Evolutionary conservation across 2,329 filamentous ascomycete species (phyloP).

Genomic region (Didymella arachidicola): DNA sequence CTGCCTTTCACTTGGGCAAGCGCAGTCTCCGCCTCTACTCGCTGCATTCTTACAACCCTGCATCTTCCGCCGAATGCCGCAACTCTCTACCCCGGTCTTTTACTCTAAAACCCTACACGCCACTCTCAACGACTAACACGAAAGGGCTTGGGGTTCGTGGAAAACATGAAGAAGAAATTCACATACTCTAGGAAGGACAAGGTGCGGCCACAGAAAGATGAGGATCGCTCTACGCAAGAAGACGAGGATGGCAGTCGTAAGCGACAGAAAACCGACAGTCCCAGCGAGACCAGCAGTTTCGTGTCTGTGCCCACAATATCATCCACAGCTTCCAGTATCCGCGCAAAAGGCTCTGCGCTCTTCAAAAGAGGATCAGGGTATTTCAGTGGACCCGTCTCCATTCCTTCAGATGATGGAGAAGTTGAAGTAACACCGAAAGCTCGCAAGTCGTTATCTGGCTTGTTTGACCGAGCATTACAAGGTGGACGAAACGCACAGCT

Average conservation of each 20-base stretch:
- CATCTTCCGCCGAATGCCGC: slow-evolving; percentile 24
- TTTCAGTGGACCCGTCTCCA: slow-evolving; percentile 30
- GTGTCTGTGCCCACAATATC: slow-evolving; percentile 15
- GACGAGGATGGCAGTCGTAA: slow-evolving; percentile 25
- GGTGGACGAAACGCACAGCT: slow-evolving; percentile 15
- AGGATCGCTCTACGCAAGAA: slow-evolving; percentile 16
- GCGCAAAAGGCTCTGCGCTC: slow-evolving; percentile 8
- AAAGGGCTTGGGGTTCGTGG: slow-evolving; percentile 18
- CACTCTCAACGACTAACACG: slow-evolving; percentile 17
- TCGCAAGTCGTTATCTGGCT: slow-evolving; percentile 12
- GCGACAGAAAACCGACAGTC: slow-evolving; percentile 25
- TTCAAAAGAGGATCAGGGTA: slow-evolving; percentile 22
- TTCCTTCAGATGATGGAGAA: slow-evolving; percentile 26
- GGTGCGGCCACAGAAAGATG: slow-evolving; percentile 15
- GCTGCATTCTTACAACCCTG: slow-evolving; percentile 17
- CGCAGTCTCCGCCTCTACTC: slow-evolving; percentile 12
- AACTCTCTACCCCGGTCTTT: slow-evolving; percentile 6
- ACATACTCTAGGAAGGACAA: slow-evolving; percentile 34
- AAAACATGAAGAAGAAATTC: slow-evolving; percentile 25
- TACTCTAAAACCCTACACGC: slow-evolving; percentile 3
- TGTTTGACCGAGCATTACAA: slow-evolving; percentile 29
- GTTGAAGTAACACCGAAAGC: slow-evolving; percentile 13
- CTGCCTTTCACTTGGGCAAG: slow-evolving; percentile 7
- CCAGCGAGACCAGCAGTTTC: slow-evolving; percentile 18
- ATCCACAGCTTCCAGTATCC: slow-evolving; percentile 17